Percentiles rank a stretch among this genome's conserved stretches.
phyloP scores from a whole-genome alignment of 148 eudicot species.

The Cornus kousa region DNA sequence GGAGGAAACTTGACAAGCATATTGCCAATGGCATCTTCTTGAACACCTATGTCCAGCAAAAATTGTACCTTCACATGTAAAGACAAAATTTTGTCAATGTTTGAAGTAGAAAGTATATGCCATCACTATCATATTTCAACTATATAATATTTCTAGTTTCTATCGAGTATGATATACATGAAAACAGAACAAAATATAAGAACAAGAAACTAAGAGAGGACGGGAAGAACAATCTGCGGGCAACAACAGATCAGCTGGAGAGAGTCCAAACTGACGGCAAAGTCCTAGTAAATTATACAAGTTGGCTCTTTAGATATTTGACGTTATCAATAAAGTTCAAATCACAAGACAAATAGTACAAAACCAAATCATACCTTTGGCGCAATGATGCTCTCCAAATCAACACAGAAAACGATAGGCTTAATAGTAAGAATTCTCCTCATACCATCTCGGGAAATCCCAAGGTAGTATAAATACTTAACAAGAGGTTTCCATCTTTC shows the following conservation, averaged over 20 bases:
- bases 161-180: background rate
- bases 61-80: constrained; percentile 63
- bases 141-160: background rate
- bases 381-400: constrained; percentile 63
- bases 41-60: constrained; percentile 81
- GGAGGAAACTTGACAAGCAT: constrained; percentile 86
- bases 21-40: constrained; percentile 72
- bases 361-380: constrained; percentile 62
- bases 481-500: constrained; percentile 88
- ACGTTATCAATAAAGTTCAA: background rate
- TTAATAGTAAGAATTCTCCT: constrained; percentile 77
- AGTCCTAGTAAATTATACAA: background rate
- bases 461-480: constrained; percentile 86
- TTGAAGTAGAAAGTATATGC: background rate
- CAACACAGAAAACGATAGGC: constrained; percentile 82
- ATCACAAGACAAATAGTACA: background rate
- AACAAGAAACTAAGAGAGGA: background rate
- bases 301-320: background rate
- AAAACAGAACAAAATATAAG: background rate
- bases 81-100: background rate
- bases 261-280: background rate
- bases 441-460: constrained; percentile 78
- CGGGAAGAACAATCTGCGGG: background rate
- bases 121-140: background rate
- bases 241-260: background rate